Conservation (phyloP, 163 green algal genomes). For the Chlamydomonas reinhardtii region DNA sequence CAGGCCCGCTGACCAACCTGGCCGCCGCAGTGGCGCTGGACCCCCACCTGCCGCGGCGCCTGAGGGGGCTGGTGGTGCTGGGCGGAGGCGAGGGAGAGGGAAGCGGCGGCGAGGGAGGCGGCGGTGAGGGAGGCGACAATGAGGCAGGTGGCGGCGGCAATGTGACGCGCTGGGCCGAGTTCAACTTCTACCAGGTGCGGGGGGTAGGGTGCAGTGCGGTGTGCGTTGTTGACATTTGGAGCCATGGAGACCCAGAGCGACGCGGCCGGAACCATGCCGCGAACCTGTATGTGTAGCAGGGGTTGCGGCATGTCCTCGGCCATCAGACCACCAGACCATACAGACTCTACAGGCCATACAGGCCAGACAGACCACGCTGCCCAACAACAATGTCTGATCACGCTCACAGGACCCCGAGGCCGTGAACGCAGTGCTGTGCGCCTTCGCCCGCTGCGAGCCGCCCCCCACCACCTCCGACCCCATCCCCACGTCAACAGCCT, state of each 20-base stretch:
- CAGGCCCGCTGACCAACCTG: slow-evolving; percentile 39
- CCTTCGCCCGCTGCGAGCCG: slow-evolving; percentile 9
- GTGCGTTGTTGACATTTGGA: background rate
- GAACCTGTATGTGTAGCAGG: too few species aligned
- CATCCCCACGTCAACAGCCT: background rate
- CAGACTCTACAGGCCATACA: too few species aligned
- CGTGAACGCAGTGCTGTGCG: background rate
- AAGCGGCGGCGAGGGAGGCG: too few species aligned
- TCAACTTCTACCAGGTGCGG: slow-evolving; percentile 31
- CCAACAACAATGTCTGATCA: too few species aligned
- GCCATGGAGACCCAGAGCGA: too few species aligned
- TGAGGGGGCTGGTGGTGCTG: slow-evolving; percentile 23
- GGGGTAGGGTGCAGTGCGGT: background rate
- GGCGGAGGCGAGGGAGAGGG: slow-evolving; percentile 6
- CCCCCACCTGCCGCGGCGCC: slow-evolving; percentile 15
- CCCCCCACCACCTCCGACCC: background rate
- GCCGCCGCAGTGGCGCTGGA: background rate
- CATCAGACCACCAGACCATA: too few species aligned
- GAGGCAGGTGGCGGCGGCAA: background rate
- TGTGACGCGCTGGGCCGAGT: slow-evolving; percentile 38
- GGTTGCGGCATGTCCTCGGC: too few species aligned
- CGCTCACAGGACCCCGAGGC: slow-evolving; percentile 42
- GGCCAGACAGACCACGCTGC: too few species aligned
- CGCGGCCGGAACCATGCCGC: too few species aligned
- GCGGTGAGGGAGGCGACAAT: too few species aligned